phyloP scores from a whole-genome alignment of 768 basidiomycete species.

The Exsudoporus frostii region DNA sequence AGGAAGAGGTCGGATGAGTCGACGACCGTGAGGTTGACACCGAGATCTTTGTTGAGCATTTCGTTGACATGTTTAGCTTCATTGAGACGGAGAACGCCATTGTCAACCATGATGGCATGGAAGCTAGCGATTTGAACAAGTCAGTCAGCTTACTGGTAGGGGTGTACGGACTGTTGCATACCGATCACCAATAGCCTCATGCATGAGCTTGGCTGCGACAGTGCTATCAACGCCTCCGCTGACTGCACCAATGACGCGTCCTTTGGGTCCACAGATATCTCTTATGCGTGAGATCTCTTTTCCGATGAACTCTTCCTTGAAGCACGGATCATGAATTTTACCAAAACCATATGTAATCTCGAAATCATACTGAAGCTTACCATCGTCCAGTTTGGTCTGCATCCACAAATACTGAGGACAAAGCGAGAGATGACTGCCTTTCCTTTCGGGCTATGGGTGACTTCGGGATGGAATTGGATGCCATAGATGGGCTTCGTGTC shows the following conservation, averaged over 20 bases:
- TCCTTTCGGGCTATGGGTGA: constrained; percentile 89
- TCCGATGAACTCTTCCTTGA: constrained; percentile 92
- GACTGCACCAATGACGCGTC: constrained; percentile 97
- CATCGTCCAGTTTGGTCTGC: constrained; percentile 90
- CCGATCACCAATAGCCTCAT: constrained; percentile 98
- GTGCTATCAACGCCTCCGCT: constrained; percentile 97
- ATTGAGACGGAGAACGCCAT: constrained; percentile 90
- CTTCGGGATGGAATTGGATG: constrained; percentile 98
- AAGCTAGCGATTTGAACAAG: constrained; percentile 52
- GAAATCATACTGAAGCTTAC: constrained; percentile 36
- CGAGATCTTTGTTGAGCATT: constrained; percentile 91
- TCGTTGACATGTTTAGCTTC: constrained; percentile 88
- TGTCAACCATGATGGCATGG: constrained; percentile 99
- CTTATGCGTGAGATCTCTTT: constrained; percentile 94
- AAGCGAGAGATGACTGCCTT: constrained; percentile 88
- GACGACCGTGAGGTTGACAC: constrained; percentile 93
- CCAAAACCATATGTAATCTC: constrained; percentile 2
- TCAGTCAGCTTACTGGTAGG: not conserved
- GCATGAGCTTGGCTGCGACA: constrained; percentile 98
- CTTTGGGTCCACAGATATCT: constrained; percentile 89
- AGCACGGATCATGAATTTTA: not conserved
- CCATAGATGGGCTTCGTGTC: constrained; percentile 86
- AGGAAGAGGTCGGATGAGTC: constrained; percentile 96
- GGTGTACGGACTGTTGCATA: constrained; percentile 30
- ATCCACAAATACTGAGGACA: constrained; percentile 79